Conservation (phyloP, 2,329 filamentous ascomycete genomes). For the Calonectria pseudoturangicola region DNA sequence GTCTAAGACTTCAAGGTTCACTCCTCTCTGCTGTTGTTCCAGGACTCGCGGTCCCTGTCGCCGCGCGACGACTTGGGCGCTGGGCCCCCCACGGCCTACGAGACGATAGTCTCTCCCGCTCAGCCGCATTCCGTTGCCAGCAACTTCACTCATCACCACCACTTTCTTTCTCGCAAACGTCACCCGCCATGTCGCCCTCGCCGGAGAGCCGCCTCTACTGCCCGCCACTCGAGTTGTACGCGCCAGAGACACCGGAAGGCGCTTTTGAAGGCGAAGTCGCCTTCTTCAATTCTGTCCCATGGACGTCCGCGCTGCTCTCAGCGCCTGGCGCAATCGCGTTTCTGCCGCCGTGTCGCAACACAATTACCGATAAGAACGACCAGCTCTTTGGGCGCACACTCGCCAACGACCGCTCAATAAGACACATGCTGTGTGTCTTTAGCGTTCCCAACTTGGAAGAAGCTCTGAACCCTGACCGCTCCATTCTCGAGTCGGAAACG, state of each 20-base stretch:
- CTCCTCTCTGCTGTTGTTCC: slow-evolving; percentile 37
- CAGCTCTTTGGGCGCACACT: slow-evolving; percentile 61
- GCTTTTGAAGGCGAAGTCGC: slow-evolving; percentile 55
- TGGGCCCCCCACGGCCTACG: slow-evolving; percentile 39
- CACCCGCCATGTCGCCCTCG: slow-evolving; percentile 44
- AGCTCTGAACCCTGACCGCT: slow-evolving; percentile 48
- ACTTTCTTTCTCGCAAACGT: slow-evolving; percentile 39
- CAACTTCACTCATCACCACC: slow-evolving; percentile 29
- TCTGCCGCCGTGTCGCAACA: slow-evolving; percentile 59
- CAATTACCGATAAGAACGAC: slow-evolving; percentile 54
- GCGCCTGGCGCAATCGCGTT: slow-evolving; percentile 56
- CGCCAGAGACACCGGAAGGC: slow-evolving; percentile 51
- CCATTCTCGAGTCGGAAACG: slow-evolving; percentile 55
- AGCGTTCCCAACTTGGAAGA: slow-evolving; percentile 52
- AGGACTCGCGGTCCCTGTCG: slow-evolving; percentile 31
- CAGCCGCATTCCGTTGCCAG: slow-evolving; percentile 8
- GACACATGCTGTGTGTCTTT: slow-evolving; percentile 61
- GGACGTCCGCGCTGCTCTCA: slow-evolving; percentile 59
- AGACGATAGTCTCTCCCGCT: slow-evolving; percentile 11
- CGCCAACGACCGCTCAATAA: slow-evolving; percentile 52
- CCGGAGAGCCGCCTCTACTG: slow-evolving; percentile 55
- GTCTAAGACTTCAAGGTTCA: slow-evolving; percentile 37
- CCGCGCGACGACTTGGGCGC: slow-evolving; percentile 29
- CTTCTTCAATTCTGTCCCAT: slow-evolving; percentile 60
- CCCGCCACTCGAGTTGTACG: slow-evolving; percentile 55